Evolutionary conservation across 2,329 filamentous ascomycete genomes (phyloP).

Genomic region (Claviceps maximensis): DNA sequence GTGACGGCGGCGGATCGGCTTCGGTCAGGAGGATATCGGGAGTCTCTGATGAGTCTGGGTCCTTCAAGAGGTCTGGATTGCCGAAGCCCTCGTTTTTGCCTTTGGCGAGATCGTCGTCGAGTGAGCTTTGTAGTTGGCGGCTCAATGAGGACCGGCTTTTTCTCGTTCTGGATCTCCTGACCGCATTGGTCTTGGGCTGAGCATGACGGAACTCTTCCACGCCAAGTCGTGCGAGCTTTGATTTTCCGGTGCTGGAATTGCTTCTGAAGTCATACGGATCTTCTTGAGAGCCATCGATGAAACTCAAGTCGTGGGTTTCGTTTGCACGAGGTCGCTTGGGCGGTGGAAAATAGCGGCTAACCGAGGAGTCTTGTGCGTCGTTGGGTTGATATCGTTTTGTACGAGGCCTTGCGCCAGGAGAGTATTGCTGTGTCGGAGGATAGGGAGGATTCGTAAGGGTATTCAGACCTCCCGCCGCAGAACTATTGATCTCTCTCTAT

Average conservation of each 20-base stretch:
- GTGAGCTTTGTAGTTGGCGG: not conserved
- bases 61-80: not conserved
- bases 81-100: not conserved
- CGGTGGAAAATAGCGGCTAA: constrained; percentile 1
- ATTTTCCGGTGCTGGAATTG: not conserved
- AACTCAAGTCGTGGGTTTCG: not conserved
- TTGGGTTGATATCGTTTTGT: constrained; percentile 2
- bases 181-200: not conserved
- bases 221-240: not conserved
- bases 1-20: constrained; percentile 8
- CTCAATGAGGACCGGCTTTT: constrained; percentile 14
- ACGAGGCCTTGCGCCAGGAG: not conserved
- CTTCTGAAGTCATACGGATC: not conserved
- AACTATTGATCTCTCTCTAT: constrained; percentile 4
- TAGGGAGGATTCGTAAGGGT: constrained; percentile 2
- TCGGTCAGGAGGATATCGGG: not conserved
- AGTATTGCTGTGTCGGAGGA: not conserved
- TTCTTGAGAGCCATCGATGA: not conserved
- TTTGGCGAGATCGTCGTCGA: not conserved
- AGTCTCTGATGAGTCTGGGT: not conserved
- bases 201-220: not conserved
- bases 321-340: not conserved
- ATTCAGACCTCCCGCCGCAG: constrained; percentile 4
- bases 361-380: not conserved
- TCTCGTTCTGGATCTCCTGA: not conserved